phyloP scores from a whole-genome alignment of 768 basidiomycete genomes.

The Boletus edulis region DNA sequence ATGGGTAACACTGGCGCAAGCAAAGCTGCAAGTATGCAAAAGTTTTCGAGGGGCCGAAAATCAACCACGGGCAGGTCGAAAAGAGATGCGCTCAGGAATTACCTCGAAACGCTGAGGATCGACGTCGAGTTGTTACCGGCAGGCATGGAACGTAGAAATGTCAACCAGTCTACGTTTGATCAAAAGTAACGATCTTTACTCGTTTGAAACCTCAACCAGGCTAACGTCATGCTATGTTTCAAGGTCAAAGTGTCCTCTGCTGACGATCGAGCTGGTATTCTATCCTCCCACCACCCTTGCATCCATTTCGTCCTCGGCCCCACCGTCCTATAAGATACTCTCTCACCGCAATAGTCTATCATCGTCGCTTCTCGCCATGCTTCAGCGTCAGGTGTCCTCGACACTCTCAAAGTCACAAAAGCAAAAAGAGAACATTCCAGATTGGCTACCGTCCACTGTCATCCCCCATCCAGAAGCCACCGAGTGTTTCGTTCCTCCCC shows the following conservation, averaged over 20 bases:
- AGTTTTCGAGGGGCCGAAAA: conserved; percentile 28
- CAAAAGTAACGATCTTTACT: conserved; percentile 54
- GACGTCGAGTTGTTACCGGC: conserved; percentile 72
- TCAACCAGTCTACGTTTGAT: conserved; percentile 85
- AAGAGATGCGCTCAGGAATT: conserved; percentile 62
- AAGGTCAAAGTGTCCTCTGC: conserved; percentile 69
- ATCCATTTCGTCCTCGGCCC: conserved; percentile 33
- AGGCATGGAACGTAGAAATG: conserved; percentile 77
- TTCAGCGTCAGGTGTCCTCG: conserved; percentile 43
- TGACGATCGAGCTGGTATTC: conserved; percentile 75
- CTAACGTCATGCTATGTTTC: conserved; percentile 16
- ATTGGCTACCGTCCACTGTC: conserved; percentile 57
- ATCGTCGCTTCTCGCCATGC: conserved; percentile 46
- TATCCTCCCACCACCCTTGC: conserved; percentile 51
- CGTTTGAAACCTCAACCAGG: not conserved
- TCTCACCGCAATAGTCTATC: conserved; percentile 61
- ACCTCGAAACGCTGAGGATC: conserved; percentile 66
- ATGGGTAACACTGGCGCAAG: conserved; percentile 22
- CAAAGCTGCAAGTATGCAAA: conserved; percentile 13
- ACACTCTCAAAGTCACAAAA: conserved; percentile 30
- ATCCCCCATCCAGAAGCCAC: conserved; percentile 53
- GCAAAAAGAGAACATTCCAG: conserved; percentile 48
- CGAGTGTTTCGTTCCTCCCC: conserved; percentile 52
- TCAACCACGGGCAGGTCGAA: conserved; percentile 43
- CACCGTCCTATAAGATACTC: conserved; percentile 48